These are phyloP conservation scores for Lagenidium giganteum DNA, from an alignment of 352 stramenopile species.

Conservation along the genomic window DNA sequence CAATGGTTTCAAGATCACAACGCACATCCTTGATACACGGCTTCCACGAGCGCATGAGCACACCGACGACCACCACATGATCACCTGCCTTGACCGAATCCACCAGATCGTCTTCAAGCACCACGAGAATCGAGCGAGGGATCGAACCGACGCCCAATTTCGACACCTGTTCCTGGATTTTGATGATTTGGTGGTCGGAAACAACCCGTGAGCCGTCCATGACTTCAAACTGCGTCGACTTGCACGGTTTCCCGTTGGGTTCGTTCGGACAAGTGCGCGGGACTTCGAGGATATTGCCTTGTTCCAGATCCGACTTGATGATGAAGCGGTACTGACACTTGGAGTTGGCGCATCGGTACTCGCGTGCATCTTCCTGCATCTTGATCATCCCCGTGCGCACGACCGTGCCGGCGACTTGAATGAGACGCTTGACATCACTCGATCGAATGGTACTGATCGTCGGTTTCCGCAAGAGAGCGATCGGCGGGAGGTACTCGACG, in stretches of 20 bases:
- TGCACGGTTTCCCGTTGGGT: constrained; percentile 44
- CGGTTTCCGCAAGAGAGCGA: constrained; percentile 75
- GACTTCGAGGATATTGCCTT: constrained; percentile 86
- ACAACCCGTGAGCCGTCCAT: constrained; percentile 47
- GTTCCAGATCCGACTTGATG: constrained; percentile 86
- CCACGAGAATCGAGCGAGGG: constrained; percentile 92
- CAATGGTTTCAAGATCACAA: constrained; percentile 88
- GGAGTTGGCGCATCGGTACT: constrained; percentile 82
- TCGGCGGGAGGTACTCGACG: constrained; percentile 88
- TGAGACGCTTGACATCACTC: constrained; percentile 85
- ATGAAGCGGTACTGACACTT: constrained; percentile 77
- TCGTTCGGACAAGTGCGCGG: constrained; percentile 26
- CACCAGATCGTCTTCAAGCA: constrained; percentile 88
- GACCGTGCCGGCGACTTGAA: constrained; percentile 86
- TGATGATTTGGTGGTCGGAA: constrained; percentile 90
- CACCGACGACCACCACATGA: constrained; percentile 92
- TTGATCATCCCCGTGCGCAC: constrained; percentile 89
- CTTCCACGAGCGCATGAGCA: constrained; percentile 92
- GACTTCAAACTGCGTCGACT: constrained; percentile 66
- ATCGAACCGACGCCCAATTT: constrained; percentile 90
- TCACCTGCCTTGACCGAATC: constrained; percentile 92
- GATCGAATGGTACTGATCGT: constrained; percentile 87
- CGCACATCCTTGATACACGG: constrained; percentile 70
- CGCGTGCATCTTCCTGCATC: constrained; percentile 90
- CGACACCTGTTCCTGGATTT: constrained; percentile 95